Evolutionary conservation across 2,329 filamentous ascomycete genomes (phyloP), one percentile per base, ranked within the genome.

Genomic region (Bipolaris sorokiniana): DNA sequence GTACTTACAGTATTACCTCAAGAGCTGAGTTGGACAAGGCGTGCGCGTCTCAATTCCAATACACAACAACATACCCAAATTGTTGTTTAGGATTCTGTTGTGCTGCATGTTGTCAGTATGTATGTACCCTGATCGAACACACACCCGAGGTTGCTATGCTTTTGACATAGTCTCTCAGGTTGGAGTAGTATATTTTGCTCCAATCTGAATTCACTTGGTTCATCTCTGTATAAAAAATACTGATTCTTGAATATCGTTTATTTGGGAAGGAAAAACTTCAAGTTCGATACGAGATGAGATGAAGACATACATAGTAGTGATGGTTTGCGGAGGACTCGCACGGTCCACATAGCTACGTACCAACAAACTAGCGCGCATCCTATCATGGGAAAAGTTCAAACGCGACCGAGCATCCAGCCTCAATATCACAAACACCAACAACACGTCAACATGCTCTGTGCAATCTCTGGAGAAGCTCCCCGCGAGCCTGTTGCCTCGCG

Each of bases 401-500:
- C 51, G 51, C 55, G 52, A 46, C 52, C 26, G 13, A 28, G 28
- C 38, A 36, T 16, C 51, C 28, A 38, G 50, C 45, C 34, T 34
- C 44, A 26, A 26, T 34, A 49, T 38, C 33, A 48, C 45, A 20
- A 41, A 28, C 33, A 52, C 41, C 9, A 38, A 38, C 50, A 56
- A 52, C 54, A 58, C 50, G 31, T 36, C 45, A 49, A 38, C 36
- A 74, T 75, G 73, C 71, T 75, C 41, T 76, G 73, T 67, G 73
- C 73, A 96, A 94, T 99, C 79, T 99, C 95, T 62, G 95, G 95
- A 80, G 94, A 97, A 85, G 89, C 92, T 81, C 94, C 95, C 65
- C 90, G 97, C 81, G 89, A 92, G 80, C 93, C 95, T 54, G 94
- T 98, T 67, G 91, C 92, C 73, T 99, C 95, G 74, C 90, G 90